phyloP scores from a whole-genome alignment of 2,329 filamentous ascomycete species.

The Aspergillus neotritici region DNA sequence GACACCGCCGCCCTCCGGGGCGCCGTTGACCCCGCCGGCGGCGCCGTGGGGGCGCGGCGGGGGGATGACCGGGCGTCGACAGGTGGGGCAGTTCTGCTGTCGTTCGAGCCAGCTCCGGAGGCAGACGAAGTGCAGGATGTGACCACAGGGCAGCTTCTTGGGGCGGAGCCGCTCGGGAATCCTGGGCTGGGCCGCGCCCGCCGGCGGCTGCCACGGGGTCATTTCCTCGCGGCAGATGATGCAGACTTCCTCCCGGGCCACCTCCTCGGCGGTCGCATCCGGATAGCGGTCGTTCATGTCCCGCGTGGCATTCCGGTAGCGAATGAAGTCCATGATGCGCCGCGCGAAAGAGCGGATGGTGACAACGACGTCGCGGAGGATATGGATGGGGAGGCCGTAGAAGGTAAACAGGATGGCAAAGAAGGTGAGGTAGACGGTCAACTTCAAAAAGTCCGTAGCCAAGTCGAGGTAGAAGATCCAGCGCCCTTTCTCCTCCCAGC shows the following conservation, averaged over 20 bases:
- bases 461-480: constrained; percentile 88
- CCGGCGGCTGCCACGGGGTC: constrained; percentile 64
- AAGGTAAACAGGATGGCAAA: constrained; percentile 90
- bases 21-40: constrained; percentile 22
- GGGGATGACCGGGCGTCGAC: constrained; percentile 71
- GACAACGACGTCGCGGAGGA: constrained; percentile 90
- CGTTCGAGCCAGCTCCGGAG: constrained; percentile 95
- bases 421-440: constrained; percentile 82
- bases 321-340: constrained; percentile 77
- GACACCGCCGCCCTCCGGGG: constrained; percentile 18
- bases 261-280: constrained; percentile 82
- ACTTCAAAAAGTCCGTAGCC: constrained; percentile 80
- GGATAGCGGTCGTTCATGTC: constrained; percentile 90
- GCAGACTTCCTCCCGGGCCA: constrained; percentile 82
- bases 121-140: constrained; percentile 90
- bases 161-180: constrained; percentile 77
- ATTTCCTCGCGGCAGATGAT: constrained; percentile 98
- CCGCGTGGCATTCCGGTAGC: constrained; percentile 83
- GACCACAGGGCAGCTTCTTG: constrained; percentile 94
- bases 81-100: constrained; percentile 95
- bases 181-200: constrained; percentile 33
- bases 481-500: constrained; percentile 93
- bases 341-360: constrained; percentile 89
- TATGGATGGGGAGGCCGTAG: constrained; percentile 93
- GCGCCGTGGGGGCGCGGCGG: constrained; percentile 27